Base-by-base conservation (phyloP, 352 stramenopile genomes). In the Bremia lactucae region DNA sequence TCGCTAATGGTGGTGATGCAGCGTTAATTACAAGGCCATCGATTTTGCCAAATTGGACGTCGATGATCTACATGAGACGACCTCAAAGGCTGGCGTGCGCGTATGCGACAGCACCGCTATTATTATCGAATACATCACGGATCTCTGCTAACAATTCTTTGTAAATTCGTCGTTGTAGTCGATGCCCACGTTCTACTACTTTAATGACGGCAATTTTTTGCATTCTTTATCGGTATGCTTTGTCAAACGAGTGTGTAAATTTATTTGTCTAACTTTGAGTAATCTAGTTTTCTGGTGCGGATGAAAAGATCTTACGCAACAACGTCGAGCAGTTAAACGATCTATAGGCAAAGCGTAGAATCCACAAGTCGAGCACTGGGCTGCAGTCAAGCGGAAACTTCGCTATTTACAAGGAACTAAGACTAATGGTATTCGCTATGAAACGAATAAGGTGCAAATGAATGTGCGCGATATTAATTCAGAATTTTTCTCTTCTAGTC, bases 111-210 rank as follows among this genome's bases (percentile, higher is more conserved):
- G 2, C n/a, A 36, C 6, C 45, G 24, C 13, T 25, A 36, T 18
- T 11, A 14, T n/a, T 21, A 36, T 24, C 14, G 5, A 25, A 2
- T 49, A 13, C 34, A 36, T 8, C 44, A 6, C 6, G 15, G 14
- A 9, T 33, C 1, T 3, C 24, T 24, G 20, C 16, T 49, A 5
- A 46, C 4, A 19, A 51, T 13, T 10, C 33, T 21, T 25, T 36
- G 36, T 11, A n/a, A n/a, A n/a, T n/a, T n/a, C n/a, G 22, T 34
- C 14, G 21, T 49, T 10, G 26, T 25, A 92, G 80, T 89, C 80
- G 41, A 93, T 93, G 80, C 80, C 80, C 13, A 93, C 80, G 36
- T 93, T 93, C 61, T 87, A 79, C 41, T 81, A 81, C 52, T 90
- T 90, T 50, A 61, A 82, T 24, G 63, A 90, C 46, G 80, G 77